Base-by-base conservation (phyloP, 169 alveolate genomes). In the Eimeria mitis region DNA sequence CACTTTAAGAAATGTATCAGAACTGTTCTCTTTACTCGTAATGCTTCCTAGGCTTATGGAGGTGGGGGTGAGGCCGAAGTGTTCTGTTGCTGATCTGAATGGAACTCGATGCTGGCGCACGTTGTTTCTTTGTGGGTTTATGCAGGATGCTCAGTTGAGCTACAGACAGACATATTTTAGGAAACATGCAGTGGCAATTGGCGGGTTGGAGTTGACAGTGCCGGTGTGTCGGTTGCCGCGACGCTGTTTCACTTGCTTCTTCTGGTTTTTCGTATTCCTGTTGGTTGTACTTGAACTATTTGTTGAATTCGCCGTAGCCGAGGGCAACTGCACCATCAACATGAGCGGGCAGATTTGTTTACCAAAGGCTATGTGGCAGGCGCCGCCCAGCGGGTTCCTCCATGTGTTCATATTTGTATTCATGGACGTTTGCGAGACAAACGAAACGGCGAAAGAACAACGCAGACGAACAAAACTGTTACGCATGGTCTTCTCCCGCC, bases 401-500 rank as follows among this genome's bases (percentile, higher is more conserved):
- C 11, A 14, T n/a, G 13, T 13, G 13, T 8, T 65, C 37, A 65
- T 65, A 28, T 13, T 28, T 7, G 37, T 28, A 65, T 13, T 49
- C 56, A 49, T 49, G 56, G 56, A 49, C 9, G 56, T 9, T 49
- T 9, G 16, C 11, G 75, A 65, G 13, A 65, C 71, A 25, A 21
- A 28, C 37, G 3, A 9, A 23, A 23, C 71, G 37, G 37, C 19
- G 37, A 2, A 63, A n/a, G n/a, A 21, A 5, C 11, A 1, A 25
- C 2, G 2, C 71, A 63, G 5, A 23, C 9, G 37, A 63, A 63
- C 13, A 31, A 31, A 3, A 31, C 2, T 16, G 4, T n/a, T 14
- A 49, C 92, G 92, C 92, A 85, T 85, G 92, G 92, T 85, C 92
- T 85, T 85, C 92, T 85, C 92, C 92, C 92, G 63, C 81, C 92